Evolutionary conservation across 2,329 filamentous ascomycete genomes (phyloP).

Genomic region (Trichoderma sp.): DNA sequence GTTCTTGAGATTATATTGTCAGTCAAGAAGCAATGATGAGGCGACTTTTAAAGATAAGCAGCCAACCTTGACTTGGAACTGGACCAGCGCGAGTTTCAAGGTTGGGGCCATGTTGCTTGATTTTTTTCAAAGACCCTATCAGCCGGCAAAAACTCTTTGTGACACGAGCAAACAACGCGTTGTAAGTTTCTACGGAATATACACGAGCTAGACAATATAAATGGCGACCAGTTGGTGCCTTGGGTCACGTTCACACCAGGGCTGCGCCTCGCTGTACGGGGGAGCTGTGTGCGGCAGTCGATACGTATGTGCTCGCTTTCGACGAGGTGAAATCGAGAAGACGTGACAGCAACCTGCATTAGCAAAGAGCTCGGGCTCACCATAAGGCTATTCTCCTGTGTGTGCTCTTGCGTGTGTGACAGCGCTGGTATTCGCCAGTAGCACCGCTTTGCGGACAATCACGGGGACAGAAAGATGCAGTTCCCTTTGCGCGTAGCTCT

Average conservation of each 20-base stretch:
- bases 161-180: too few relatives aligned
- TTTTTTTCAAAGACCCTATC: not conserved
- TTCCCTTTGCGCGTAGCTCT: too few relatives aligned
- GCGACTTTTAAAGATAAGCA: not conserved
- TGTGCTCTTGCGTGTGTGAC: not conserved
- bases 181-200: not conserved
- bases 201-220: not conserved
- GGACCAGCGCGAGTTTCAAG: not conserved
- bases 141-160: too few relatives aligned
- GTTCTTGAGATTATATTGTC: not conserved
- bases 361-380: not conserved
- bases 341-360: not conserved
- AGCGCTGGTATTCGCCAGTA: not conserved
- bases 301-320: not conserved
- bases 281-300: not conserved
- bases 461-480: too few relatives aligned
- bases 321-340: not conserved
- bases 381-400: not conserved
- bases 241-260: not conserved
- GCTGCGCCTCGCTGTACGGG: not conserved
- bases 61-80: slow-evolving; percentile 9
- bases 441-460: not conserved
- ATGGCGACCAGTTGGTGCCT: too few relatives aligned
- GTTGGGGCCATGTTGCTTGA: not conserved
- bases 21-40: not conserved